Base-by-base conservation (phyloP, 2,329 filamentous ascomycete species). In the Fusarium hainanense region DNA sequence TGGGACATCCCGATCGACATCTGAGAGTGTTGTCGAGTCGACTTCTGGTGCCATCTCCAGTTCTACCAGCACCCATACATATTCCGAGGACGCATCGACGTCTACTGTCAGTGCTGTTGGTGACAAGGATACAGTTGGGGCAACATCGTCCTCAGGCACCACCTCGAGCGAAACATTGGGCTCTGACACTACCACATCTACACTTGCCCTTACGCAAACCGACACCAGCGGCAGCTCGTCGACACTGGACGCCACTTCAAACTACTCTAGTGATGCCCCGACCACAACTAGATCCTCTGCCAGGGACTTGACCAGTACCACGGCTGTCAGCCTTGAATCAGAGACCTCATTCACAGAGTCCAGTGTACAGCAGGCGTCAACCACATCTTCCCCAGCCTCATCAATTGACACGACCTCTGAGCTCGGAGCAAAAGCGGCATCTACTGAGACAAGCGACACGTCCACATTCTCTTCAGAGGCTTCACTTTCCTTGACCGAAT, bases 381-480 rank as follows among this genome's bases (percentile, higher is more conserved):
- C 7, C 16, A 58, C 43, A 3, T 3, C 3, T n/a, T 51, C 21
- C 0, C 14, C 32, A 9, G 21, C 5, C 3, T 13, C 12, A 16
- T 16, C 50, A 43, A n/a, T 4, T 8, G 25, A 20, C 7, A 27
- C 30, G 3, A 30, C 21, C 1, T 11, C 21, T 3, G 61, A 64
- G 16, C 23, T 40, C 3, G 42, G 42, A 11, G 34, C 28, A 4
- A 27, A 46, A 5, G 5, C 8, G 11, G 8, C 3, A 13, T 34
- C 11, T 3, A 25, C 32, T 13, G 59, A 47, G 23, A 47, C 59
- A 6, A 63, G 37, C 28, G 49, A 43, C n/a, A 16, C 30, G 8
- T 13, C 41, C 27, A 47, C 23, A 14, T 25, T 41, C 2, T 51
- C 59, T 5, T 23, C 16, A 13, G 52, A n/a, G 12, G 42, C 4